Conservation (phyloP, 2,329 filamentous ascomycete genomes). For the Fusarium foetens region DNA sequence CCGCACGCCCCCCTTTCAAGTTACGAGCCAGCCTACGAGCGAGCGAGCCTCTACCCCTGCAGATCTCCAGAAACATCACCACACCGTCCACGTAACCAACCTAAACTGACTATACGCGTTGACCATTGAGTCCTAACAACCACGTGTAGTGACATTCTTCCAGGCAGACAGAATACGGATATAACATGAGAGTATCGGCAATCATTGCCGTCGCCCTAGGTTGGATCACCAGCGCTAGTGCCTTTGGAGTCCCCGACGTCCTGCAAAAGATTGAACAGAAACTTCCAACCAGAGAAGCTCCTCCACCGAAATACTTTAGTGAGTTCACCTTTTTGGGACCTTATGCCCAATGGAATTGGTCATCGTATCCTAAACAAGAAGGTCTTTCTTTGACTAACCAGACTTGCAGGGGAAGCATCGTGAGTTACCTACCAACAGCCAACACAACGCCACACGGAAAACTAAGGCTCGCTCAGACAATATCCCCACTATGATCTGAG, state of each 20-base stretch:
- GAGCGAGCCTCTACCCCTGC: conserved; percentile 9
- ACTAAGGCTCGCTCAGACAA: conserved; percentile 35
- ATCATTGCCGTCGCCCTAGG: neutral
- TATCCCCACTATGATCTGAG: conserved; percentile 51
- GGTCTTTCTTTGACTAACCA: neutral
- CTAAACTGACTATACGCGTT: conserved; percentile 1
- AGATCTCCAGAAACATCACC: conserved; percentile 1
- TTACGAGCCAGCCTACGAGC: conserved; percentile 1
- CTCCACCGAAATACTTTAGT: conserved; percentile 34
- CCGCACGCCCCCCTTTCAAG: conserved; percentile 11
- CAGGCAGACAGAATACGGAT: neutral
- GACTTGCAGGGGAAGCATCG: conserved; percentile 34
- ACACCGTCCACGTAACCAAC: conserved; percentile 12
- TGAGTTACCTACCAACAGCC: conserved; percentile 16
- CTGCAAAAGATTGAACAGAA: conserved; percentile 18
- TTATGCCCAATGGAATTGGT: neutral
- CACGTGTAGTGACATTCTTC: neutral
- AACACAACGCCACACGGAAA: neutral
- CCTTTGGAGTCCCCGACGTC: conserved; percentile 8
- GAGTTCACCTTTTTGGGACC: neutral
- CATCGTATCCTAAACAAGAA: neutral
- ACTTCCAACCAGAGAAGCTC: neutral
- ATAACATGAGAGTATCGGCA: conserved; percentile 11
- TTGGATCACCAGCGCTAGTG: conserved; percentile 22
- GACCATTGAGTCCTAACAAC: neutral